A percentile compares a stretch with the other conserved stretches of the same genome.
Conservation (phyloP, 352 stramenopile species). For the Phytopythium litorale region DNA sequence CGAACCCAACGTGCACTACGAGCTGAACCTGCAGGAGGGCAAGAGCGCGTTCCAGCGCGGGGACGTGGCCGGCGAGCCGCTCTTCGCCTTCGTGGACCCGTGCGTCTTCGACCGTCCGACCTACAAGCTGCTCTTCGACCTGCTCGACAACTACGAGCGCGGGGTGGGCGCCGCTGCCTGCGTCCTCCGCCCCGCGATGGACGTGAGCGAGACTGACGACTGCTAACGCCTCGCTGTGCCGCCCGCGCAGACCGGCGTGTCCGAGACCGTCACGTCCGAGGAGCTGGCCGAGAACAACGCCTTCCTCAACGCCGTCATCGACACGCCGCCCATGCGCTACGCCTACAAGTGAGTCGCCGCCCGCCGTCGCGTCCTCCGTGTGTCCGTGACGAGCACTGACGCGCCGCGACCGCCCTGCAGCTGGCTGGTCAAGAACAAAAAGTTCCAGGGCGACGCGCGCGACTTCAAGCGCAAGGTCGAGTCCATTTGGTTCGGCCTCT, state of each 20-base stretch:
- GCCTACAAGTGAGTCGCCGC: slow-evolving; percentile 66
- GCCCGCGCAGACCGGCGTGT: slow-evolving; percentile 63
- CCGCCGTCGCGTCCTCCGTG: background rate
- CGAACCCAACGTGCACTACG: slow-evolving; percentile 87
- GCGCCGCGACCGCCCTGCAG: slow-evolving; percentile 15
- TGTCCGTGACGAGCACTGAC: background rate
- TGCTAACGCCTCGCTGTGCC: slow-evolving; percentile 6
- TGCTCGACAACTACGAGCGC: slow-evolving; percentile 91
- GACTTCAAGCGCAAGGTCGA: slow-evolving; percentile 92
- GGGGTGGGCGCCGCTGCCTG: slow-evolving; percentile 26
- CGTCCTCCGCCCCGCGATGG: too few relatives aligned
- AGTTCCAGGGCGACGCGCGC: slow-evolving; percentile 63
- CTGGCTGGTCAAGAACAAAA: slow-evolving; percentile 83
- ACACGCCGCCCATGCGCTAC: slow-evolving; percentile 94
- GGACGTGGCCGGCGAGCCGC: slow-evolving; percentile 82
- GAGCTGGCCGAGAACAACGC: slow-evolving; percentile 89
- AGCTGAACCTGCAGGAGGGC: slow-evolving; percentile 91
- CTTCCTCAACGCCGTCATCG: slow-evolving; percentile 92
- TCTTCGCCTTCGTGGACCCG: slow-evolving; percentile 90
- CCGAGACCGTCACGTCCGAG: slow-evolving; percentile 80
- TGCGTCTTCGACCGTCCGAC: slow-evolving; percentile 88
- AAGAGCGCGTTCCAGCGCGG: slow-evolving; percentile 89
- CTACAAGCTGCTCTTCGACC: slow-evolving; percentile 85
- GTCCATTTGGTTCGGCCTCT: slow-evolving; percentile 94
- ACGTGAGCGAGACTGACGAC: background rate